Base-by-base conservation (phyloP, 495 filamentous ascomycete species). In the Collariella sp. region DNA sequence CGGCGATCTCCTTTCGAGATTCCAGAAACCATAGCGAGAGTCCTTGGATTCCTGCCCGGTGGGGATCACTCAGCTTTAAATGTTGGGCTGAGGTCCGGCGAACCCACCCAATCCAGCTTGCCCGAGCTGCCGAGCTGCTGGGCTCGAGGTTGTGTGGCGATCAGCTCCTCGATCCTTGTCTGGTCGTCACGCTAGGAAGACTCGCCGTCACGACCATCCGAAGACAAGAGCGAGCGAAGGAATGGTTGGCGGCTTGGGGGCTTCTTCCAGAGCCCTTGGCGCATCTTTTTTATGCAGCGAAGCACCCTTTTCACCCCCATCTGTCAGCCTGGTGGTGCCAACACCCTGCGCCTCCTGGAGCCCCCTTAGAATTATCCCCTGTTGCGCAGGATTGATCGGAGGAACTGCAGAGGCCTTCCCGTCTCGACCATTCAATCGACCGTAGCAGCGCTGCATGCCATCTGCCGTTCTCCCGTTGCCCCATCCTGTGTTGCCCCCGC, bases 191-290 rank as follows among this genome's bases (percentile, higher is more conserved):
- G 34, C 11, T 3, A 12, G 11, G 34, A 10, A 36, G 11, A 12
- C 2, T 36, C 34, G n/a, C n/a, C n/a, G n/a, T n/a, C n/a, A n/a
- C n/a, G n/a, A n/a, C n/a, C n/a, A n/a, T n/a, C 10, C 1, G 16
- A 23, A 9, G 18, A n/a, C 11, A 22, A 35, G 22, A 31, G 35
- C n/a, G 15, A 40, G 9, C 34, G 12, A 40, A 34, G 39, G 18
- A 41, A 41, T 22, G 24, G 19, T 35, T 53, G 41, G 50, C 42
- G 41, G 29, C 13, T 44, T 19, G 44, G 56, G 39, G 44, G 57
- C 57, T 55, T 41, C 36, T n/a, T n/a, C n/a, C 46, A 41, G 47
- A 59, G 57, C n/a, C 57, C n/a, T 59, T 55, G 52, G 57, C 57
- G 51, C 13, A 52, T 38, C 51, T 48, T 43, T 52, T 53, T 43